Evolutionary conservation across 345 rosid genomes (phyloP).

Genomic region (Passiflora organensis): DNA sequence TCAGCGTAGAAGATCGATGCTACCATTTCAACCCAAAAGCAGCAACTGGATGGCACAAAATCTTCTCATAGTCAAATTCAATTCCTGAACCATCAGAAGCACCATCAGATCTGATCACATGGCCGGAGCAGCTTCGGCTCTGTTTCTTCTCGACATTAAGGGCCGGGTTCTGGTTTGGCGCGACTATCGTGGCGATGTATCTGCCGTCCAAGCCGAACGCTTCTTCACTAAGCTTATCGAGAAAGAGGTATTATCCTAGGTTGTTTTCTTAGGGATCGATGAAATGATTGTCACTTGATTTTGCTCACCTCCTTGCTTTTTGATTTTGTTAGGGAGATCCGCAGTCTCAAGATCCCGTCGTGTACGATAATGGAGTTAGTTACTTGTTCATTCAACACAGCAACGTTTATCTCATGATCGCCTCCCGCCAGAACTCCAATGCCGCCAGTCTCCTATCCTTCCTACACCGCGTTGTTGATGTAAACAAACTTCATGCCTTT

Average conservation of each 20-base stretch:
- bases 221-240: constrained; percentile 96
- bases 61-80: background rate
- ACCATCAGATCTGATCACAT: constrained; percentile 12
- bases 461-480: constrained; percentile 90
- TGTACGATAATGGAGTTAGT: constrained; percentile 83
- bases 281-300: too few species aligned
- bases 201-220: constrained; percentile 78
- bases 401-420: constrained; percentile 84
- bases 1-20: too few species aligned
- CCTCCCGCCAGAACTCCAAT: constrained; percentile 91
- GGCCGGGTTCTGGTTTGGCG: constrained; percentile 98
- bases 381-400: constrained; percentile 94
- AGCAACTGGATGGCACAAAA: too few species aligned
- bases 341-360: constrained; percentile 97
- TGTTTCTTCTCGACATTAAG: constrained; percentile 84
- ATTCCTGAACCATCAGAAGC: background rate
- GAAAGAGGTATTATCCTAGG: constrained; percentile 61
- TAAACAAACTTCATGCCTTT: constrained; percentile 27
- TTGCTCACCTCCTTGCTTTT: too few species aligned
- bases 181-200: constrained; percentile 90
- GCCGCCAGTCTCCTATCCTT: constrained; percentile 90
- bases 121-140: constrained; percentile 97
- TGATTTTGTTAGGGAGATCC: constrained; percentile 73
- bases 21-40: too few species aligned
- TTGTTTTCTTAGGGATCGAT: too few species aligned